Evolutionary conservation across 2,329 filamentous ascomycete species (phyloP), one percentile per base, ranked within the genome.

Genomic region (Paramyrothecium roridum): DNA sequence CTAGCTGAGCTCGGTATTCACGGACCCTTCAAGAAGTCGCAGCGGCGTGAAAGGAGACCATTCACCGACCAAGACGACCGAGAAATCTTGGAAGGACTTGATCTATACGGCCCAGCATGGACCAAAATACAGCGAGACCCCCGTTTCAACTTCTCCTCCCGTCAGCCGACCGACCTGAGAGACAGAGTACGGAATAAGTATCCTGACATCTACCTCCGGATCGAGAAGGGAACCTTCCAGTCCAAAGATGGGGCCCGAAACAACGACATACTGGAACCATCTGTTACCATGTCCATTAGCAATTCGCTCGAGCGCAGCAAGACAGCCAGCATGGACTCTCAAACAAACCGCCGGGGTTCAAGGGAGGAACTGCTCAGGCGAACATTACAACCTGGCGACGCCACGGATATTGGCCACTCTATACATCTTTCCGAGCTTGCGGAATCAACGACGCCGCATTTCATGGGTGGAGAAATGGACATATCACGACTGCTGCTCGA

Each of bases 111-210:
- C 1, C 82, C 84, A 10, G 79, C 83, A 10, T 88, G 85, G 85
- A 86, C 84, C 52, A 83, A 81, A 66, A 88, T 88, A 20, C 84
- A 86, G 64, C 77, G 83, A 37, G 84, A 88, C 57, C 69, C 79
- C 16, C 74, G 74, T 26, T 86, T 84, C 67, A 75, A 83, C 56
- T 71, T 88, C n/a, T 77, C 80, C 4, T 80, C 68, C 56, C 75
- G 85, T 48, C 81, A 85, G 59, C 84, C 85, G 1, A 88, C 84
- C 0, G 85, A 88, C 63, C 67, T 88, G 52, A 76, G 85, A 57
- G 85, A 88, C 59, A 77, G 85, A 21, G 77, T 87, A 33, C 79
- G 85, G 47, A 88, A 87, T 68, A 86, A 85, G 61, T 85, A 85
- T 60, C 81, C 83, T 3, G 78, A 79, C 16, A 79, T 82, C 33